phyloP scores from a whole-genome alignment of 1,139 yeast species.

The Yamadazyma mexicana region DNA sequence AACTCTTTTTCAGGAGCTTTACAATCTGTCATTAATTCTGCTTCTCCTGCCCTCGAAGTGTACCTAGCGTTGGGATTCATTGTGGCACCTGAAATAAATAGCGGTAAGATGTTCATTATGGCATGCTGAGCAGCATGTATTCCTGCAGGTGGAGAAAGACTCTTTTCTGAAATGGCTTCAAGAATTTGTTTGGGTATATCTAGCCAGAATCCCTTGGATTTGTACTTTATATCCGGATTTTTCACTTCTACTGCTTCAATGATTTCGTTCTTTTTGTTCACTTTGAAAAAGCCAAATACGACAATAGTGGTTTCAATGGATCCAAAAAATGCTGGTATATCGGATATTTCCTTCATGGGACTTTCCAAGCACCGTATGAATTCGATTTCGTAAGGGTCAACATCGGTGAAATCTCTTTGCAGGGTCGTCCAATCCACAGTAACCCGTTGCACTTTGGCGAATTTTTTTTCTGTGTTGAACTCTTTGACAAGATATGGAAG shows the following conservation, averaged over 20 bases:
- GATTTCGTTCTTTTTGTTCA: conserved; percentile 72
- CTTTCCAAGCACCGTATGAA: conserved; percentile 52
- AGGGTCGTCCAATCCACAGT: conserved; percentile 91
- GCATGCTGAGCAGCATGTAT: conserved; percentile 98
- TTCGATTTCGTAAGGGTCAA: conserved; percentile 81
- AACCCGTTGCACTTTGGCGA: conserved; percentile 82
- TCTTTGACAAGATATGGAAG: conserved; percentile 82
- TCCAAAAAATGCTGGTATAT: conserved; percentile 76
- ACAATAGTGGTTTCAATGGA: conserved; percentile 65
- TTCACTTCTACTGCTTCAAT: conserved; percentile 91
- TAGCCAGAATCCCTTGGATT: conserved; percentile 87
- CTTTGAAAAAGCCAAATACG: conserved; percentile 91
- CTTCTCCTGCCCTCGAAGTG: conserved; percentile 45
- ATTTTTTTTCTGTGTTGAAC: conserved; percentile 70
- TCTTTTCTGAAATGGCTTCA: conserved; percentile 55
- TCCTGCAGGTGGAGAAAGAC: conserved; percentile 77
- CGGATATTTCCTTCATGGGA: conserved; percentile 25
- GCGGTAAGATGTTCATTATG: conserved; percentile 71
- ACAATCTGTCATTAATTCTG: conserved; percentile 88
- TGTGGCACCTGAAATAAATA: conserved; percentile 46
- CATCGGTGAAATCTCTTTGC: conserved; percentile 89
- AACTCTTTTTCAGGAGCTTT: conserved; percentile 96
- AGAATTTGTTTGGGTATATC: conserved; percentile 71
- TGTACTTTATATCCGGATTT: conserved; percentile 73
- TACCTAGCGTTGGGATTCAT: conserved; percentile 48